Conservation (phyloP, 352 stramenopile genomes). For the Aphanomyces stellatus region DNA sequence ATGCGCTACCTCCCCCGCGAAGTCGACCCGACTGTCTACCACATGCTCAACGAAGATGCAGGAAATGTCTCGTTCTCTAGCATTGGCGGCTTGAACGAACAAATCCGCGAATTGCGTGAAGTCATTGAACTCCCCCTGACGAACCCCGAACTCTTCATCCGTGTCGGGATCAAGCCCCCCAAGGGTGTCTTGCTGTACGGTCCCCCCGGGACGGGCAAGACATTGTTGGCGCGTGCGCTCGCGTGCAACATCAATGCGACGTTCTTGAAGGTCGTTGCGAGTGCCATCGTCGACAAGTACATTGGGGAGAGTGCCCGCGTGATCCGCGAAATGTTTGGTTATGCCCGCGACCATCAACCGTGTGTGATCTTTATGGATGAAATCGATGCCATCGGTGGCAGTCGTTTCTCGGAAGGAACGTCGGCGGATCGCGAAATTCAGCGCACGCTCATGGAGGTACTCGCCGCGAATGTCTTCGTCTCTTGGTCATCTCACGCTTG, state of each 20-base stretch:
- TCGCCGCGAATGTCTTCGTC: background rate
- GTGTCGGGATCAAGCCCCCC: slow-evolving; percentile 97
- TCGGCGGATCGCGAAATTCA: slow-evolving; percentile 98
- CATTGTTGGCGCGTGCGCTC: slow-evolving; percentile 95
- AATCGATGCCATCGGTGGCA: slow-evolving; percentile 99
- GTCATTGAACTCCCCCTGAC: slow-evolving; percentile 98
- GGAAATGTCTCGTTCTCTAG: slow-evolving; percentile 95
- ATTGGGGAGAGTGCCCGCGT: slow-evolving; percentile 99
- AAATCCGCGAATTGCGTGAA: slow-evolving; percentile 95
- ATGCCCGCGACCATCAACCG: slow-evolving; percentile 95
- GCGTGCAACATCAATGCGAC: slow-evolving; percentile 99
- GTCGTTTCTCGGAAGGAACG: slow-evolving; percentile 96
- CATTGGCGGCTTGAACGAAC: slow-evolving; percentile 98
- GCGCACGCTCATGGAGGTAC: slow-evolving; percentile 96
- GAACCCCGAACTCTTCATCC: slow-evolving; percentile 98
- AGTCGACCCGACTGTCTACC: slow-evolving; percentile 99
- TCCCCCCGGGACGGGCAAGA: slow-evolving; percentile 99
- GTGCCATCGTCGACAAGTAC: slow-evolving; percentile 99
- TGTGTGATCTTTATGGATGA: slow-evolving; percentile 99
- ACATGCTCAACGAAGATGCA: slow-evolving; percentile 98
- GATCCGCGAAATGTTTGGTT: slow-evolving; percentile 99
- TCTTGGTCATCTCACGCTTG: background rate
- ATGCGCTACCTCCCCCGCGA: slow-evolving; percentile 98
- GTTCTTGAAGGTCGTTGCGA: slow-evolving; percentile 99
- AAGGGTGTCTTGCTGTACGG: slow-evolving; percentile 98